Base-by-base conservation (phyloP, 116 monocot genomes). In the Trichopus zeylanicus region DNA sequence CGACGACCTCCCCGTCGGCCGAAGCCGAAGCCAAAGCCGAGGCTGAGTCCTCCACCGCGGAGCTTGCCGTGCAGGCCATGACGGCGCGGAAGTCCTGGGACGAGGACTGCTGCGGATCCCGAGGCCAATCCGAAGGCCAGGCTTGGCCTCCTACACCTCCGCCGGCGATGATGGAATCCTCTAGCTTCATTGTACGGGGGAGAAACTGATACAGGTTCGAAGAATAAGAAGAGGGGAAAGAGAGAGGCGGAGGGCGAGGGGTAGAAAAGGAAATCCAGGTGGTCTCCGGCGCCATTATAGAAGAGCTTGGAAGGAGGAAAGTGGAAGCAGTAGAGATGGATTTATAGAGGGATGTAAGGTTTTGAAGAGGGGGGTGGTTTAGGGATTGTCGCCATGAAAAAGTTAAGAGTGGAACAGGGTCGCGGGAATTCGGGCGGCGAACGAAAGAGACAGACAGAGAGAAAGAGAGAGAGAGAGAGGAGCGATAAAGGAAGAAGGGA, bases 161-260 rank as follows among this genome's bases (percentile, higher is more conserved):
- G 21, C 11, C 59, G 47, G 55, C 59, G 38, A 65, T 29, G 48
- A 65, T 25, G 59, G 63, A 60, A 54, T 73, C 69, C 53, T 78
- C 78, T 26, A 78, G 73, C 56, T 70, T 61, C 5, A 60, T 55
- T 2, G 56, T 24, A 39, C 51, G 62, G 2, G 65, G 57, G 13
- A 62, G 53, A 9, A 53, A 26, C 23, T 46, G 31, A 19, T 62
- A 29, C 39, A 35, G 32, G 28, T n/a, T 7, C 24, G 34, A 29
- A 37, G 21, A 18, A 54, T 29, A 20, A 56, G 26, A 12, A 6
- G 35, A 34, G 26, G 42, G 56, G 46, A 24, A 26, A n/a, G 37
- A 31, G 12, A n/a, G 29, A 16, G 15, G 19, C 11, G 48, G 19
- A 48, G 21, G n/a, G 48, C 6, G n/a, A n/a, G n/a, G n/a, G n/a